phyloP scores from a whole-genome alignment of 257 asterid species.

The Plectranthus barbatus region DNA sequence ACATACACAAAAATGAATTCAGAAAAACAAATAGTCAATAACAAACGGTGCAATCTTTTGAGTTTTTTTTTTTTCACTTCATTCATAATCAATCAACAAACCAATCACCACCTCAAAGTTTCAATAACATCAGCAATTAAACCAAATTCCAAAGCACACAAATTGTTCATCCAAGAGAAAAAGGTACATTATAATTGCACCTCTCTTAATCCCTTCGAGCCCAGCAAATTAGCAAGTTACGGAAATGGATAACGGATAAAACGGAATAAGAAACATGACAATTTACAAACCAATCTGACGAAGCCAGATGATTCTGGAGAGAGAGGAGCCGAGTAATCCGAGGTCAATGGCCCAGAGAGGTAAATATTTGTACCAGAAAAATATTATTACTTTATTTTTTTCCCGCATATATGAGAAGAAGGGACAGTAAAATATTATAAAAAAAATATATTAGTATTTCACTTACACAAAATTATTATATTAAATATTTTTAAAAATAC shows the following conservation, averaged over 20 bases:
- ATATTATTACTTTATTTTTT: not conserved
- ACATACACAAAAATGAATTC: not conserved
- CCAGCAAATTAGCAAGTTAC: not conserved
- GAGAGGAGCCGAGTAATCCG: conserved; percentile 25
- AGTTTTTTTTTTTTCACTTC: not conserved
- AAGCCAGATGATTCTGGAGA: conserved; percentile 24
- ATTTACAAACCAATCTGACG: conserved; percentile 16
- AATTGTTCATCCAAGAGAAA: not conserved
- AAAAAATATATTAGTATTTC: no score
- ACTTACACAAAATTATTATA: no score
- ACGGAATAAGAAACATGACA: not conserved
- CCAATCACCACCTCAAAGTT: conserved; percentile 13
- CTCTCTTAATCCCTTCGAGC: not conserved
- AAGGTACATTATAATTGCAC: conserved; percentile 7
- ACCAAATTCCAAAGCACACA: conserved; percentile 7
- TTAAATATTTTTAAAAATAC: no score
- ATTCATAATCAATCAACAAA: conserved; percentile 21
- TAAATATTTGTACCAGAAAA: conserved; percentile 1
- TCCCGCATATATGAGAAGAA: not conserved
- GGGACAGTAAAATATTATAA: no score
- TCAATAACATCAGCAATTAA: not conserved
- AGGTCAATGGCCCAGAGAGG: conserved; percentile 20
- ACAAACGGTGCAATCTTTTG: conserved; percentile 1
- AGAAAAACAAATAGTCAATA: not conserved
- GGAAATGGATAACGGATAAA: not conserved